Evolutionary conservation across 768 basidiomycete species (phyloP).

Genomic region (Lactifluus pinguis): DNA sequence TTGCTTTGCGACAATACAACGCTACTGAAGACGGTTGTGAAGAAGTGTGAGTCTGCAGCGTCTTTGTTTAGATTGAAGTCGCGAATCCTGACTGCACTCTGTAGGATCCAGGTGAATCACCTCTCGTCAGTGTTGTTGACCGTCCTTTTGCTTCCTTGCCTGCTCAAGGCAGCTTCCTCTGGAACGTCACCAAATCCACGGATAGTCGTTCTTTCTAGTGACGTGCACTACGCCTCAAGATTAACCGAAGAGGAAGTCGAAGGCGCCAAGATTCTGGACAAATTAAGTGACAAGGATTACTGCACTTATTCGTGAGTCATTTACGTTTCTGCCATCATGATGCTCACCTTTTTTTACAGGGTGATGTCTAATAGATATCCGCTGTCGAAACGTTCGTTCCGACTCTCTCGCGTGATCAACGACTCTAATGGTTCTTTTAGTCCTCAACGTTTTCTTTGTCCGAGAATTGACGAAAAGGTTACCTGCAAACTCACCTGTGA

Average conservation of each 20-base stretch:
- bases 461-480: constrained; percentile 16
- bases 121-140: constrained; percentile 8
- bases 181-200: constrained; percentile 11
- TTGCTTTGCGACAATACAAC: constrained; percentile 26
- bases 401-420: background rate
- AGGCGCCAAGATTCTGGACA: constrained; percentile 1
- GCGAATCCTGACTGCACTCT: too few species aligned
- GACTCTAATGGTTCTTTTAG: background rate
- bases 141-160: constrained; percentile 9
- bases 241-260: background rate
- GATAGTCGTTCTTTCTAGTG: constrained; percentile 14
- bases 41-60: constrained; percentile 20
- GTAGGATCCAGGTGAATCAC: constrained; percentile 40
- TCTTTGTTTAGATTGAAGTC: background rate
- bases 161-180: constrained; percentile 8
- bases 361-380: constrained; percentile 8
- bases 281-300: constrained; percentile 4
- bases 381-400: constrained; percentile 12
- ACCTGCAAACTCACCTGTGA: constrained; percentile 12
- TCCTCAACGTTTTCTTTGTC: constrained; percentile 13
- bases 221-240: constrained; percentile 3
- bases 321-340: background rate
- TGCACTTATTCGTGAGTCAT: constrained; percentile 8
- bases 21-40: constrained; percentile 26
- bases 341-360: background rate